Base-by-base conservation (phyloP, 805 yeast genomes). In the Metschnikowia rubicola region DNA sequence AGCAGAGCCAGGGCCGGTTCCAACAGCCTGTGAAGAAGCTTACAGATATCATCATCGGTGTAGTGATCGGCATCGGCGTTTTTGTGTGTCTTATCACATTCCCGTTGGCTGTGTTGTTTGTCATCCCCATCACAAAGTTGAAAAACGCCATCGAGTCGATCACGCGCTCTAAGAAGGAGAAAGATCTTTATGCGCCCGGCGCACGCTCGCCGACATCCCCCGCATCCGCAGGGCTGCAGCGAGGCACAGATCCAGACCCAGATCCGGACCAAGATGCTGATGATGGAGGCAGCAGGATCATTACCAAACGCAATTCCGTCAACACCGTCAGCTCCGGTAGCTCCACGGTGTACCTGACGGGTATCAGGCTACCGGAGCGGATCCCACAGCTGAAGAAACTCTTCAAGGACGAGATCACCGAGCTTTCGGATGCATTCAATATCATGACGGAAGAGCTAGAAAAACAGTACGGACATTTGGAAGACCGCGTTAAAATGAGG, bases 371-470 rank as follows among this genome's bases (percentile, higher is more conserved):
- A 10, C 77, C 78, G 0, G 65, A 65, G 2, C 57, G 61, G 39
- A 69, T 73, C 13, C 64, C 66, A 4, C 57, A 59, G 44, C 60
- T 68, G 3, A 70, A 70, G 45, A 69, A 83, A 38, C 56, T 84
- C 28, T 79, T 86, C 59, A 73, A 79, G 37, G 97, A 94, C 70
- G 99, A 92, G 66, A 73, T 92, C 38, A 85, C 92, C 0, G 96
- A 90, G 57, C 70, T 92, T 30, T 84, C 96, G 0, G 91, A 84
- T 33, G 92, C 96, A 0, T 92, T 91, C 66, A 90, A 91, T 58
- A 83, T 84, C 17, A 90, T 92, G 97, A 83, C 95, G 3, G 88
- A 84, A 58, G 96, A 88, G 58, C 73, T 92, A 32, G 88, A 88
- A 49, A 77, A 81, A 50, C 97, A 92, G 63, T 92, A 92, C 59